A percentile compares a stretch with the other conserved stretches of the same genome.
Conservation (phyloP, 345 rosid genomes). For the Eutrema yunnanense region DNA sequence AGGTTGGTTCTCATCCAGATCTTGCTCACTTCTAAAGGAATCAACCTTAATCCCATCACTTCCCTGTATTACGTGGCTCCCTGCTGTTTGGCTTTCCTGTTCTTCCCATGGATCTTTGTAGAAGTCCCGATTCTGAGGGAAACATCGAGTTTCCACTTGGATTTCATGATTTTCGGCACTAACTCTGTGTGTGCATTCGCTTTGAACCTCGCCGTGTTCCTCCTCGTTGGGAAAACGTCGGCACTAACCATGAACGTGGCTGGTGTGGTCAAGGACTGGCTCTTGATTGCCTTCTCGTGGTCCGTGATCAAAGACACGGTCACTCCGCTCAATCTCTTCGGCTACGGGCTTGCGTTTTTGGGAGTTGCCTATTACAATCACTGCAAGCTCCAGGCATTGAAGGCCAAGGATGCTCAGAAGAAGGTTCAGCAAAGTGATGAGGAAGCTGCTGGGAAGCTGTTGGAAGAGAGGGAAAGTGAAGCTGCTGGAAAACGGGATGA, state of each 20-base stretch:
- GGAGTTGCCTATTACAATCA: slow-evolving; percentile 95
- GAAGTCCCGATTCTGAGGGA: slow-evolving; percentile 67
- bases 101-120: slow-evolving; percentile 88
- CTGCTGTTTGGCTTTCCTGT: slow-evolving; percentile 72
- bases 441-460: slow-evolving; percentile 60
- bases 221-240: slow-evolving; percentile 93
- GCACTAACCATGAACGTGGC: slow-evolving; percentile 99
- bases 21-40: slow-evolving; percentile 82
- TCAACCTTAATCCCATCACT: slow-evolving; percentile 77
- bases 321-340: slow-evolving; percentile 76
- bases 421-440: slow-evolving; percentile 64
- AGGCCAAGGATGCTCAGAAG: slow-evolving; percentile 89
- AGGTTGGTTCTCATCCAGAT: slow-evolving; percentile 87
- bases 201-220: slow-evolving; percentile 85
- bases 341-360: slow-evolving; percentile 83
- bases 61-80: slow-evolving; percentile 85
- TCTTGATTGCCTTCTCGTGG: slow-evolving; percentile 95
- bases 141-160: slow-evolving; percentile 81
- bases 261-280: slow-evolving; percentile 95
- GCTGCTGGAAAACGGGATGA: slow-evolving; percentile 51
- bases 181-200: slow-evolving; percentile 90
- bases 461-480: slow-evolving; percentile 77
- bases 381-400: slow-evolving; percentile 83
- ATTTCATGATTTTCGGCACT: slow-evolving; percentile 82
- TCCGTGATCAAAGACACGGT: slow-evolving; percentile 95